Percentiles rank a stretch among this genome's conserved stretches.
phyloP scores from a whole-genome alignment of 163 green algal genomes.

The Scenedesmus sp. region DNA sequence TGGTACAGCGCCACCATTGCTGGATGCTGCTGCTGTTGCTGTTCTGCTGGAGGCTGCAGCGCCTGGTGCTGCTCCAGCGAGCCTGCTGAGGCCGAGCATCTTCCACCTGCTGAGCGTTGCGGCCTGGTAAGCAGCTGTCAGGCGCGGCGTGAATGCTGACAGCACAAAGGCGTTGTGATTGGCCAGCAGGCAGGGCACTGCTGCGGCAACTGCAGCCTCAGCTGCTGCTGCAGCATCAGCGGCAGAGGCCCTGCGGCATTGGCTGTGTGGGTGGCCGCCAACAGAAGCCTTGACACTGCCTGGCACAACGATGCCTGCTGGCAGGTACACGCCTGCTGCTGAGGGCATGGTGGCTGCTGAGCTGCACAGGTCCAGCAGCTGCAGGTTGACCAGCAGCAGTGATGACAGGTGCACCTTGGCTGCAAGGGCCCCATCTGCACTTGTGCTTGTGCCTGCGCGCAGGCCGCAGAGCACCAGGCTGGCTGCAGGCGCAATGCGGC shows the following conservation, averaged over 20 bases:
- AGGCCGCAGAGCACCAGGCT: constrained; percentile 34
- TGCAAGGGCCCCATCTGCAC: not conserved
- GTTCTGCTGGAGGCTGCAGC: not conserved
- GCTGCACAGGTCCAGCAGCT: constrained; percentile 47
- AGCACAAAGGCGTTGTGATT: constrained; percentile 50
- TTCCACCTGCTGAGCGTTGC: constrained; percentile 20
- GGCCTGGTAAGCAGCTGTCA: constrained; percentile 22
- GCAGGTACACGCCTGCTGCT: constrained; percentile 25
- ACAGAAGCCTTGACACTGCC: not conserved
- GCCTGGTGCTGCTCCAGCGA: not conserved
- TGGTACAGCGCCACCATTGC: not conserved
- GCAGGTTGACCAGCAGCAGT: constrained; percentile 45
- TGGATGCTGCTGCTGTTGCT: constrained; percentile 16
- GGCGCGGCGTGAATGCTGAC: constrained; percentile 23
- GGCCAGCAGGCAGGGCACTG: not conserved
- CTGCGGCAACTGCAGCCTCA: not conserved
- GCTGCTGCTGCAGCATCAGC: not conserved
- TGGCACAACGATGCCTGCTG: constrained; percentile 3
- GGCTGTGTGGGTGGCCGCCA: not conserved
- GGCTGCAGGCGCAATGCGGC: constrained; percentile 25
- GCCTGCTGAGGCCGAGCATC: constrained; percentile 16
- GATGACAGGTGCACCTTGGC: constrained; percentile 28
- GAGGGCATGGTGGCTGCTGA: constrained; percentile 32
- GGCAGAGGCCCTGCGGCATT: not conserved
- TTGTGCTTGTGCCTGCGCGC: constrained; percentile 23